Conservation (phyloP, 805 yeast genomes). For the Candida peoriensis region DNA sequence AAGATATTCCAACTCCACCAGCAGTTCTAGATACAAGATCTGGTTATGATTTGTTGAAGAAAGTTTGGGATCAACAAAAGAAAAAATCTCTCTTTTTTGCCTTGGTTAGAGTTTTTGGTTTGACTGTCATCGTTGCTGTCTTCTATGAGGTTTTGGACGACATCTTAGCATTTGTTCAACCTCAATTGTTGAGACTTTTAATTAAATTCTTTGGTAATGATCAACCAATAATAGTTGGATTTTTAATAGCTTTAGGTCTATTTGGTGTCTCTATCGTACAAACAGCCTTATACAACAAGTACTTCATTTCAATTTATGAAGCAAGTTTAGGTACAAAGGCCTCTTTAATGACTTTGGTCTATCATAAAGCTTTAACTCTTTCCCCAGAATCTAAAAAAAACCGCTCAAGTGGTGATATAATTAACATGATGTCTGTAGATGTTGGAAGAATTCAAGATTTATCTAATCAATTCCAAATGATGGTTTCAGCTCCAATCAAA, state of each 20-base stretch:
- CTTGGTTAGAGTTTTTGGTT: constrained; percentile 67
- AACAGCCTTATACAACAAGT: constrained; percentile 64
- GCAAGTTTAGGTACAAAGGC: constrained; percentile 64
- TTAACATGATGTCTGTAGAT: constrained; percentile 77
- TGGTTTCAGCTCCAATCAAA: constrained; percentile 56
- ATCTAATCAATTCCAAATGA: constrained; percentile 45
- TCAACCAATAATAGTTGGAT: constrained; percentile 40
- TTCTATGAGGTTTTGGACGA: constrained; percentile 71
- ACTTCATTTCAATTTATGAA: constrained; percentile 50
- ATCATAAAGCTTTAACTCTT: constrained; percentile 63
- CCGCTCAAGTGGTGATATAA: constrained; percentile 70
- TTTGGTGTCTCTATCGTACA: constrained; percentile 55
- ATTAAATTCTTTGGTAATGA: constrained; percentile 53
- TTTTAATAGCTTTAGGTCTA: constrained; percentile 58
- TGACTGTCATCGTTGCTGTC: constrained; percentile 65
- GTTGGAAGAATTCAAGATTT: constrained; percentile 58
- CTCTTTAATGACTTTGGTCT: constrained; percentile 61
- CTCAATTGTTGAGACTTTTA: constrained; percentile 67
- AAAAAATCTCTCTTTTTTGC: constrained; percentile 54
- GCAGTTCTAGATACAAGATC: constrained; percentile 50
- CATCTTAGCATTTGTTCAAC: constrained; percentile 78
- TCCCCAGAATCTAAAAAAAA: constrained; percentile 59
- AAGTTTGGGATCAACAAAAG: constrained; percentile 56
- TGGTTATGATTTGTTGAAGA: constrained; percentile 45
- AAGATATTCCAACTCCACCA: constrained; percentile 81